Base-by-base conservation (phyloP, 83 land plant species). In the Larix sibirica region DNA sequence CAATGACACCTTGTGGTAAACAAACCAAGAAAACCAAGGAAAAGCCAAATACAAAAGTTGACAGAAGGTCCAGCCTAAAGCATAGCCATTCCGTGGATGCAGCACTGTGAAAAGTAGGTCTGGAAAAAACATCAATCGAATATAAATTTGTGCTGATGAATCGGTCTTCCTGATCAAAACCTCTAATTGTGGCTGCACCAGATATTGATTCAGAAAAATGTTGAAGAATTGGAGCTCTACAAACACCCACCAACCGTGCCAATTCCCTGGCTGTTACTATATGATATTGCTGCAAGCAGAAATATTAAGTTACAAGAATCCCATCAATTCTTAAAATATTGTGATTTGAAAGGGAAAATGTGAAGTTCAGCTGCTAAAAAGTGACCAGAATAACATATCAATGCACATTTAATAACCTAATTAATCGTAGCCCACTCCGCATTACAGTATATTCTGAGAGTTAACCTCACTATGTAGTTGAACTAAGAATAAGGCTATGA, bases 41-140 rank as follows among this genome's bases (percentile, higher is more conserved):
- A 56, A 87, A 23, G 36, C 88, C 85, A 84, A 96, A 94, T 6
- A 87, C 94, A 38, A 91, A 66, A 28, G 89, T 91, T 81, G 90
- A 94, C 18, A 96, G 93, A 64, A 92, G 83, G 80, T 96, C 92
- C 7, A 92, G 79, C 20, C 97, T 84, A 77, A 88, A 81, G 24
- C 91, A 90, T 21, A 96, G 83, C 98, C 98, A 96, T 79, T 94
- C 98, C 90, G 90, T 96, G 17, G 97, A 83, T 40, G 92, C 91
- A 59, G 84, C 80, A 70, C 91, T 90, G 86, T 96, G 89, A 79
- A 96, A 96, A 21, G 62, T 73, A 61, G 88, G 79, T 3, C 90
- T 81, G 54, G 95, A 85, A 84, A 91, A 93, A 42, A 85, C 87
- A 86, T 96, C 92, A 7, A 92, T 66, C 13, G 90, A 67, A 38